Conservation (phyloP, 495 filamentous ascomycete genomes). For the Hyphodiscus hymeniophilus region DNA sequence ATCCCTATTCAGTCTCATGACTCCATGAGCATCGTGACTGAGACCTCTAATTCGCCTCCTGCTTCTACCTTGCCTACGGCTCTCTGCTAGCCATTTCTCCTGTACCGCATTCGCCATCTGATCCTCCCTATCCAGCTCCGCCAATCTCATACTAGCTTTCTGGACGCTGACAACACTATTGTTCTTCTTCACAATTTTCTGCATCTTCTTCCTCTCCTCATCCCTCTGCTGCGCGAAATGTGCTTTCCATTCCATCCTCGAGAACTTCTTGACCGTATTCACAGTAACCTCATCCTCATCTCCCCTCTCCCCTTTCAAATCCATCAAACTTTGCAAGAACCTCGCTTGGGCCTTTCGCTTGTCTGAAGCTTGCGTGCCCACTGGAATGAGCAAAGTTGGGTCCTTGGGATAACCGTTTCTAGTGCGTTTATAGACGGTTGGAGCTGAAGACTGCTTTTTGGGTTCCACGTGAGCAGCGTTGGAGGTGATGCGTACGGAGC, state of each 20-base stretch:
- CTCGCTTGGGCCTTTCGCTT: conserved; percentile 2
- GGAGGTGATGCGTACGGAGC: conserved; percentile 38
- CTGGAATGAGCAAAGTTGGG: neutral
- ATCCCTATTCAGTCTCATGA: neutral
- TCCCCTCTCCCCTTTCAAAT: conserved; percentile 42
- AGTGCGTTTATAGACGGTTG: no score
- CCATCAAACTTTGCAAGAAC: conserved; percentile 30
- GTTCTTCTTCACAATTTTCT: neutral
- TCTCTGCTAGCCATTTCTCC: neutral
- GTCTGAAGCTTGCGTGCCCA: neutral
- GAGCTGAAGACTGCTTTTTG: conserved; percentile 3
- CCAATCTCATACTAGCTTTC: conserved; percentile 3
- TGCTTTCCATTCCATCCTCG: conserved; percentile 4
- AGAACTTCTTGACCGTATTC: conserved; percentile 19
- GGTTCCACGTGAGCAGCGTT: conserved; percentile 26
- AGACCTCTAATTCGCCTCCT: neutral
- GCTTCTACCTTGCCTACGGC: neutral
- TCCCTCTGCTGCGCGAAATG: conserved; percentile 1
- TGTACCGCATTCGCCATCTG: neutral
- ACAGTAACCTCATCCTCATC: conserved; percentile 47
- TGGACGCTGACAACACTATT: neutral
- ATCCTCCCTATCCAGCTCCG: conserved; percentile 9
- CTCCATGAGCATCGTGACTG: neutral
- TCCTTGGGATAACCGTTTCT: neutral
- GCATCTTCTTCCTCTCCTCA: conserved; percentile 1